Conservation (phyloP, 768 basidiomycete species). For the Naganishia vaughanmartiniae region DNA sequence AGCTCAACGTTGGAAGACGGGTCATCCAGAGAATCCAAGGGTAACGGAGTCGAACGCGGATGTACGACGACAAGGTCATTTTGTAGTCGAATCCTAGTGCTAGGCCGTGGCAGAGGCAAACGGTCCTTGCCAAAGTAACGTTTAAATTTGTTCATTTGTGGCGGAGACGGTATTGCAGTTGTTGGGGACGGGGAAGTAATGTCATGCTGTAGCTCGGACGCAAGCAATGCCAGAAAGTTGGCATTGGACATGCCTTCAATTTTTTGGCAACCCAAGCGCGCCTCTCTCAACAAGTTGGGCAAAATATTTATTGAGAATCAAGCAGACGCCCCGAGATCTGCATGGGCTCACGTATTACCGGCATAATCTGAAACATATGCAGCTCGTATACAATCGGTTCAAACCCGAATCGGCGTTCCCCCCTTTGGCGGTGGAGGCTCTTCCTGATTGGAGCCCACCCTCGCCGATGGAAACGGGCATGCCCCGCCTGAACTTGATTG, state of each 20-base stretch:
- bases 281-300: neutral
- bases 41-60: neutral
- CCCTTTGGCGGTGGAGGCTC: neutral
- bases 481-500: neutral
- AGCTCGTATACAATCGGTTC: neutral
- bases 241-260: conserved; percentile 12
- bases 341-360: neutral
- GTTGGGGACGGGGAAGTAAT: too few species aligned
- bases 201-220: neutral
- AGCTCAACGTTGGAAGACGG: neutral
- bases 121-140: conserved; percentile 20
- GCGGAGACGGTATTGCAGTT: neutral
- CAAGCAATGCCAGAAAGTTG: conserved; percentile 14
- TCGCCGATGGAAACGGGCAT: neutral
- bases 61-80: conserved; percentile 19
- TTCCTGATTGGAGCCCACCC: conserved; percentile 7
- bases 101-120: conserved; percentile 2
- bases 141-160: conserved; percentile 9
- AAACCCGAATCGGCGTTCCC: conserved; percentile 18
- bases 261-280: neutral
- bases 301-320: neutral
- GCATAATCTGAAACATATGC: conserved; percentile 10
- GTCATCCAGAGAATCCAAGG: neutral
- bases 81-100: conserved; percentile 7
- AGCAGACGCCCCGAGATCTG: neutral